A percentile compares a stretch with the other conserved stretches of the same genome.
Conservation (phyloP, 2,329 filamentous ascomycete species). For the Phoma sp. region DNA sequence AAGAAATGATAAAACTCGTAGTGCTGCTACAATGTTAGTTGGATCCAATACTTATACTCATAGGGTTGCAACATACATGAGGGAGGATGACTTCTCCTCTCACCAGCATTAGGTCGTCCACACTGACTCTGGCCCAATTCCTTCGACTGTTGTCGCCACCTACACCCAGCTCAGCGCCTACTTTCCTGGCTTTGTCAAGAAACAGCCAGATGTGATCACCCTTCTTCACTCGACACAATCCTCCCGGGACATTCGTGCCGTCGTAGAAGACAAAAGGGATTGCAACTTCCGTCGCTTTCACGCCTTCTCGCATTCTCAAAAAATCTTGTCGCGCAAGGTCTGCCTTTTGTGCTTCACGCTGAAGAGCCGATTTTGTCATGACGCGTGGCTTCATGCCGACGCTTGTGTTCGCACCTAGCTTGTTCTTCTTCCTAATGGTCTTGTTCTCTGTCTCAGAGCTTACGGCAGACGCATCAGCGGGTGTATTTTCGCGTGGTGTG, state of each 20-base stretch:
- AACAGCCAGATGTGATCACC: slow-evolving; percentile 94
- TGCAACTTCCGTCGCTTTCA: slow-evolving; percentile 87
- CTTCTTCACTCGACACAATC: slow-evolving; percentile 86
- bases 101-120: slow-evolving; percentile 95
- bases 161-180: slow-evolving; percentile 82
- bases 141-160: slow-evolving; percentile 71
- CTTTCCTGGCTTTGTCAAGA: slow-evolving; percentile 87
- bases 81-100: slow-evolving; percentile 90
- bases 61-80: slow-evolving; percentile 67
- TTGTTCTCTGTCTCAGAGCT: slow-evolving; percentile 42
- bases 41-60: background rate
- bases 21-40: slow-evolving; percentile 66
- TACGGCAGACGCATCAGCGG: slow-evolving; percentile 45
- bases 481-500: slow-evolving; percentile 50
- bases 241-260: slow-evolving; percentile 86
- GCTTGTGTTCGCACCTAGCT: slow-evolving; percentile 67
- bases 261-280: slow-evolving; percentile 98
- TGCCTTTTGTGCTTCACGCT: slow-evolving; percentile 79
- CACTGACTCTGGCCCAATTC: slow-evolving; percentile 91
- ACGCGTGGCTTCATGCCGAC: slow-evolving; percentile 70
- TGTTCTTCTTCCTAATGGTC: slow-evolving; percentile 54
- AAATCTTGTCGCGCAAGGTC: slow-evolving; percentile 82
- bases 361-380: slow-evolving; percentile 76
- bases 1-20: slow-evolving; percentile 98
- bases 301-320: slow-evolving; percentile 78